Percentiles rank a stretch among this genome's conserved stretches.
These are phyloP conservation scores for Pichia norvegensis DNA, from an alignment of 1,139 yeast species.

Conservation along the genomic window DNA sequence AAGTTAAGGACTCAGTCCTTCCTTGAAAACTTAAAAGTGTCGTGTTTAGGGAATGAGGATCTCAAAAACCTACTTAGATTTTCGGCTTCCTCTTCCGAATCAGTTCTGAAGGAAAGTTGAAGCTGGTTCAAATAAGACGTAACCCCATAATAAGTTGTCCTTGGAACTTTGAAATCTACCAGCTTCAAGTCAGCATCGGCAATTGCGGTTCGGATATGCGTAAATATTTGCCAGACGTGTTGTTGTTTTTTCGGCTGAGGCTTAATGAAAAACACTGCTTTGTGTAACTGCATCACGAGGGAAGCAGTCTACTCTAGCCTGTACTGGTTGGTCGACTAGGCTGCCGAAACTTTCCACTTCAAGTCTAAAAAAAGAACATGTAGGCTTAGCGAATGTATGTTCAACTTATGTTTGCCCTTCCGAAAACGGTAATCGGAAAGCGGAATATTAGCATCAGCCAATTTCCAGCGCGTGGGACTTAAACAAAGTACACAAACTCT, in stretches of 20 bases:
- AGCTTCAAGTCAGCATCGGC: background rate
- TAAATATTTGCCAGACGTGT: conserved; percentile 15
- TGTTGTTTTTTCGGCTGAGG: conserved; percentile 14
- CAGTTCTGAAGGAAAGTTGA: conserved; percentile 6
- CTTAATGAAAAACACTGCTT: conserved; percentile 1
- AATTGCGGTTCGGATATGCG: background rate
- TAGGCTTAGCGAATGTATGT: background rate
- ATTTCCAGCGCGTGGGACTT: no score
- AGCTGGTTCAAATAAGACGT: conserved; percentile 11
- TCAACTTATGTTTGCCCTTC: no score
- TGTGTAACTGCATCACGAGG: background rate
- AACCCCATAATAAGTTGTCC: conserved; percentile 6
- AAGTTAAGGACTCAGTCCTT: no score
- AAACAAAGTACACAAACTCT: no score
- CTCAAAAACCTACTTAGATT: background rate
- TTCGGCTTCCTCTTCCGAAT: background rate
- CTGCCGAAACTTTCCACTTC: background rate
- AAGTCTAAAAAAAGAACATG: background rate
- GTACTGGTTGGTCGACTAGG: background rate
- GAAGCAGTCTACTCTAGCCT: background rate
- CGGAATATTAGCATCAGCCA: no score
- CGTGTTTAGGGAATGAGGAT: background rate
- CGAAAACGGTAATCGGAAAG: no score
- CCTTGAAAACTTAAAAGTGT: background rate
- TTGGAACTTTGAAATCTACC: conserved; percentile 12